Evolutionary conservation across 192 early-diverging fungal species (phyloP), one percentile per base, ranked within the genome.

Genomic region (Paraglomus brasilianum): DNA sequence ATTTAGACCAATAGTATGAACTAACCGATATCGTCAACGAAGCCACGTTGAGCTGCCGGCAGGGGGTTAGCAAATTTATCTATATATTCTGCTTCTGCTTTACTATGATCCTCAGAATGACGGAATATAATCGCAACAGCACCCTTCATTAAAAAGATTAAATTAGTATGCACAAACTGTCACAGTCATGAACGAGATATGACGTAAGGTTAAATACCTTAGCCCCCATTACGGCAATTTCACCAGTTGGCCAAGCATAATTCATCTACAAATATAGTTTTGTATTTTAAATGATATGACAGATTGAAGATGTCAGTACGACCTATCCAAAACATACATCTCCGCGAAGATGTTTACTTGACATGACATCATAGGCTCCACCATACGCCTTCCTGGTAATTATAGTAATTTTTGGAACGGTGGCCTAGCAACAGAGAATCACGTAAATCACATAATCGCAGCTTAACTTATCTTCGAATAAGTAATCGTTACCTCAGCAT

Each of bases 321-420:
- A 30, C 3, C n/a, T n/a, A n/a, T n/a, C 30, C 3, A 30, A 30
- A 30, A 30, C 48, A 41, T 68, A 68, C 65, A 24, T 98, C 96
- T 57, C 95, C 96, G 17, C 92, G 81, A 70, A 98, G 79, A 85
- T 98, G 96, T 82, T 98, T 98, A 8, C 93, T 95, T 66, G 84
- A 85, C 96, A 98, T 98, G 17, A 98, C 96, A 79, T 94, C 93
- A 75, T 98, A 96, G 7, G 96, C 96, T 46, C 96, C 96, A 60
- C 96, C 96, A 70, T 98, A 98, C 6, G 96, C 96, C 79, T 98
- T 98, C 21, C 96, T 81, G 19, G 92, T 94, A 56, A 96, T 97
- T 21, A 98, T 81, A 7, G 95, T 96, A 39, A 98, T 86, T 79
- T 98, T 98, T 47, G 96, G 96, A 13, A 95, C 93, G 7, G 96